Percentiles rank a stretch among this genome's conserved stretches.
Conservation (phyloP, 2,329 filamentous ascomycete genomes). For the Beauveria medogensis region DNA sequence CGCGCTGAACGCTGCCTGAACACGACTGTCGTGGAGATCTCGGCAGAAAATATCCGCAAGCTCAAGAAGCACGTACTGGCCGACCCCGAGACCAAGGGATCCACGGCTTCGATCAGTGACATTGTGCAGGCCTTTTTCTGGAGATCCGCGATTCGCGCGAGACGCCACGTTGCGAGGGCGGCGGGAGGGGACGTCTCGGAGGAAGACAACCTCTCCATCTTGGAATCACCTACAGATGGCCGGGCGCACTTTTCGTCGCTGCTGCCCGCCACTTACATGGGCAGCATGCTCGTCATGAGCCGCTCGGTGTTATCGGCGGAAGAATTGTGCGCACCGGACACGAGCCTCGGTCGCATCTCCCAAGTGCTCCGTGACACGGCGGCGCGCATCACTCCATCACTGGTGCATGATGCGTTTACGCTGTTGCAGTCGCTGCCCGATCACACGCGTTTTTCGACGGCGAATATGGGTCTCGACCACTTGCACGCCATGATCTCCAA, state of each 20-base stretch:
- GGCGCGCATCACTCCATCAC: slow-evolving; percentile 17
- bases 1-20: slow-evolving; percentile 20
- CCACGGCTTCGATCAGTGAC: slow-evolving; percentile 26
- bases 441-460: slow-evolving; percentile 17
- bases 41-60: slow-evolving; percentile 20
- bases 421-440: slow-evolving; percentile 20
- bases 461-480: slow-evolving; percentile 20
- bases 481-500: slow-evolving; percentile 23
- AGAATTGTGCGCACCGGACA: slow-evolving; percentile 20
- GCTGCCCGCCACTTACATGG: slow-evolving; percentile 23
- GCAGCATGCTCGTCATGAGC: slow-evolving; percentile 21
- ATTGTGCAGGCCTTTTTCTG: slow-evolving; percentile 33
- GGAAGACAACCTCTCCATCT: slow-evolving; percentile 21
- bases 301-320: slow-evolving; percentile 18
- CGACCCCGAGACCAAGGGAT: slow-evolving; percentile 18
- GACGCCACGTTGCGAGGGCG: slow-evolving; percentile 24
- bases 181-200: slow-evolving; percentile 12
- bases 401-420: slow-evolving; percentile 23
- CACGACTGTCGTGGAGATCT: slow-evolving; percentile 25
- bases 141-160: slow-evolving; percentile 26
- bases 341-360: slow-evolving; percentile 20
- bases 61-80: slow-evolving; percentile 23
- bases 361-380: slow-evolving; percentile 18
- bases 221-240: slow-evolving; percentile 26
- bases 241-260: slow-evolving; percentile 22